These are phyloP conservation scores for Cavenderia fasciculata DNA, from an alignment of 78 protist species.

Conservation along the genomic window DNA sequence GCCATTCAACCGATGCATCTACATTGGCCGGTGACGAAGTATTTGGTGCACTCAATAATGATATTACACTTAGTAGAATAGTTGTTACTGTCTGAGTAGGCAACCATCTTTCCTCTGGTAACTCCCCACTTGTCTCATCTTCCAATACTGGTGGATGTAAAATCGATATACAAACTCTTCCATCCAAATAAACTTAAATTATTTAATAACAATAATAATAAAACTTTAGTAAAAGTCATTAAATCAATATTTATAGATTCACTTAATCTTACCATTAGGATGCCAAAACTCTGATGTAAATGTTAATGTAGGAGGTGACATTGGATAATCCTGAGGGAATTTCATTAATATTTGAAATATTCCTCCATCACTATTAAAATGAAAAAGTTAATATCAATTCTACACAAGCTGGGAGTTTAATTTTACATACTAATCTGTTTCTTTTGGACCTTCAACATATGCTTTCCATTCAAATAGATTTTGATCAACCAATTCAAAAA, in stretches of 20 bases:
- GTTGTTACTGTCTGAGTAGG: slow-evolving; percentile 89
- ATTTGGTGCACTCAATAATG: slow-evolving; percentile 89
- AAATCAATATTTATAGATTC: background rate
- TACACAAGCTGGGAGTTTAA: background rate
- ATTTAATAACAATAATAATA: background rate
- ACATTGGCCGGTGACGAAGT: slow-evolving; percentile 92
- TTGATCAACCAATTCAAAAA: background rate
- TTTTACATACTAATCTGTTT: slow-evolving; percentile 58
- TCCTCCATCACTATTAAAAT: slow-evolving; percentile 65
- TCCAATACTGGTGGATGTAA: slow-evolving; percentile 89
- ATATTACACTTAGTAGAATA: slow-evolving; percentile 85
- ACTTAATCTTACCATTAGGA: slow-evolving; percentile 83
- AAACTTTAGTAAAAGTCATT: background rate
- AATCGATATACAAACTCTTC: slow-evolving; percentile 92
- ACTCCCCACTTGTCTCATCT: slow-evolving; percentile 86
- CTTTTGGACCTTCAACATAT: slow-evolving; percentile 76
- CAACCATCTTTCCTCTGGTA: slow-evolving; percentile 89
- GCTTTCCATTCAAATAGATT: slow-evolving; percentile 1
- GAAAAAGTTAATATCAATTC: background rate
- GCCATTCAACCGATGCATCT: slow-evolving; percentile 86
- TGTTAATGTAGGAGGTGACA: slow-evolving; percentile 85
- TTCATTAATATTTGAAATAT: slow-evolving; percentile 69
- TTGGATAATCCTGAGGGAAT: slow-evolving; percentile 89
- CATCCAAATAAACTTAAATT: slow-evolving; percentile 81
- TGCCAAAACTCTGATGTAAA: slow-evolving; percentile 88